Conservation (phyloP, 352 stramenopile genomes). For the Phytophthora brassicae region DNA sequence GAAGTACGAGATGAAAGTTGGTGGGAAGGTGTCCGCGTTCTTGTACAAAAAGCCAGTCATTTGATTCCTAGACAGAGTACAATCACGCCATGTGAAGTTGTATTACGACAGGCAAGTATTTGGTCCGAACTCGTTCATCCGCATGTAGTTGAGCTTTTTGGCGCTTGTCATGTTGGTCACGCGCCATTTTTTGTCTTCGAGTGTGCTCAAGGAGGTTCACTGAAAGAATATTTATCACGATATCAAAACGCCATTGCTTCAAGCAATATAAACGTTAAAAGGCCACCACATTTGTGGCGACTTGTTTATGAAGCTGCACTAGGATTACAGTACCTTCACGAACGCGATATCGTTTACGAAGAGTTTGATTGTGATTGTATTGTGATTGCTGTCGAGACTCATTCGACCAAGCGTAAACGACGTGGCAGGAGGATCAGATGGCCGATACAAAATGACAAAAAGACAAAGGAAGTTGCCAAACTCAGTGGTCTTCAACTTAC, state of each 20-base stretch:
- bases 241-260: background rate
- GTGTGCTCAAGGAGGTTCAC: constrained; percentile 11
- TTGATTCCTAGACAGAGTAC: background rate
- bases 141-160: constrained; percentile 35
- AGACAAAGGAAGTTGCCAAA: constrained; percentile 27
- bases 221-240: constrained; percentile 13
- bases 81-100: constrained; percentile 10
- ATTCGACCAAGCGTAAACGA: background rate
- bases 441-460: background rate
- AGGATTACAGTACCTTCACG: constrained; percentile 38
- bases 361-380: constrained; percentile 24
- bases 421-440: background rate
- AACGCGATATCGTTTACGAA: constrained; percentile 35
- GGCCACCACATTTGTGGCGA: constrained; percentile 17
- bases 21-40: constrained; percentile 36
- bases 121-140: constrained; percentile 40
- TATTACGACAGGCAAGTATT: constrained; percentile 26
- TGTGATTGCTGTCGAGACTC: constrained; percentile 26
- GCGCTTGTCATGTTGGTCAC: constrained; percentile 22
- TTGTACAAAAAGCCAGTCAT: background rate
- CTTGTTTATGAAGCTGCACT: constrained; percentile 26
- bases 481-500: constrained; percentile 22
- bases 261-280: background rate
- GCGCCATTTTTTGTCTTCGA: constrained; percentile 33
- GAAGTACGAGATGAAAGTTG: constrained; percentile 30